Evolutionary conservation across 148 eudicot genomes (phyloP).

Genomic region (Nepenthes mirabilis): DNA sequence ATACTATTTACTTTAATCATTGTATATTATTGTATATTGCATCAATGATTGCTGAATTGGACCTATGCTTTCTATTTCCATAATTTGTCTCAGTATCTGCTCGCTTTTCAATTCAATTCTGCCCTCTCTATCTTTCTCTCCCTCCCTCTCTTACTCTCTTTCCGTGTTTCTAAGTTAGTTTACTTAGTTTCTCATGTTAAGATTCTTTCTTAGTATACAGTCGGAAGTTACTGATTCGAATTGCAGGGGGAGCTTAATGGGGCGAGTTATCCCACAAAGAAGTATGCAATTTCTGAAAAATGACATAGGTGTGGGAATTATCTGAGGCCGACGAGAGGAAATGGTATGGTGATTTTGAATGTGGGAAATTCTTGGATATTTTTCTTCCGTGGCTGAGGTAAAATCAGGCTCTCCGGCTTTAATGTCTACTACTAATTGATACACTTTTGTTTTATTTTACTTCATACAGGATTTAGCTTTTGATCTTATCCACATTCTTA

Average conservation of each 20-base stretch:
- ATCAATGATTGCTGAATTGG: neutral
- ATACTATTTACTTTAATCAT: constrained; percentile 7
- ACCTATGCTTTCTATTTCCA: constrained; percentile 1
- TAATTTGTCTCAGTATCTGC: neutral
- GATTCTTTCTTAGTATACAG: too few relatives aligned
- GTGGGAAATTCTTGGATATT: neutral
- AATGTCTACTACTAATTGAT: neutral
- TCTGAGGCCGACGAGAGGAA: constrained; percentile 5
- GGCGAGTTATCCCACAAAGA: neutral
- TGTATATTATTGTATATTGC: neutral
- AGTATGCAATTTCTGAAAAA: neutral
- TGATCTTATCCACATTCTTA: too few relatives aligned
- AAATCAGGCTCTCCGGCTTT: neutral
- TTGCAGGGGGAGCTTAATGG: neutral
- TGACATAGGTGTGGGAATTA: neutral
- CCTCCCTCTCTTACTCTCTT: too few relatives aligned
- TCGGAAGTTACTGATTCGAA: neutral
- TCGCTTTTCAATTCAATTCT: too few relatives aligned
- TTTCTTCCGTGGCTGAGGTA: constrained; percentile 1
- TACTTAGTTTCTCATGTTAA: too few relatives aligned
- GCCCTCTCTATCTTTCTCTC: too few relatives aligned
- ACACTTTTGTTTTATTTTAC: neutral
- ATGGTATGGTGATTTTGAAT: neutral
- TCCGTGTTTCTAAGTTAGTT: too few relatives aligned
- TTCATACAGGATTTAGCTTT: neutral